Evolutionary conservation across 176 grass and related monocot genomes (phyloP).

Genomic region (Aegilops umbellulata): DNA sequence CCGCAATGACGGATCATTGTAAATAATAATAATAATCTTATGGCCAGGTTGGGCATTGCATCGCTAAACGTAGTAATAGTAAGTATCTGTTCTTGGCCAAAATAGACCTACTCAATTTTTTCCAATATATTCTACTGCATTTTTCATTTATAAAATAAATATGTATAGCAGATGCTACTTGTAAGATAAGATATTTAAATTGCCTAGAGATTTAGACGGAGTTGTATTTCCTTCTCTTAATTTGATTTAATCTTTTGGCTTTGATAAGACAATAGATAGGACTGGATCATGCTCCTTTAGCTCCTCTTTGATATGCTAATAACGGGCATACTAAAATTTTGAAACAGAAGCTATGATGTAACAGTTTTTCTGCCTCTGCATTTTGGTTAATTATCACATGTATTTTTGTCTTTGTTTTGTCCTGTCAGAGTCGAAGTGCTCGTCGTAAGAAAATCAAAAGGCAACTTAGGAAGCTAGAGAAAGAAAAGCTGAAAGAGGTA

Average conservation of each 20-base stretch:
- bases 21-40: not conserved
- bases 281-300: not conserved
- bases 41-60: not conserved
- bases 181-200: not conserved
- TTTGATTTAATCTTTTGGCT: not conserved
- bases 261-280: not conserved
- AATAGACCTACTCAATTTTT: not conserved
- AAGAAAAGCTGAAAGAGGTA: slow-evolving; percentile 52
- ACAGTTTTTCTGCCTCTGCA: not conserved
- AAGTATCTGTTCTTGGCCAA: not conserved
- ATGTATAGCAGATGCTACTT: not conserved
- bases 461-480: slow-evolving; percentile 29
- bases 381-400: slow-evolving; percentile 25
- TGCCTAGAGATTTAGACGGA: not conserved
- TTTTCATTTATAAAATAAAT: slow-evolving; percentile 2
- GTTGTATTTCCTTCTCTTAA: not conserved
- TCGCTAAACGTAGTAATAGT: not conserved
- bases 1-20: not conserved
- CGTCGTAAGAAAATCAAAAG: slow-evolving; percentile 65
- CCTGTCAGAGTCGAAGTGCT: slow-evolving; percentile 61
- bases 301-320: not conserved
- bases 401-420: slow-evolving; percentile 10
- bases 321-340: slow-evolving; percentile 11
- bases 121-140: not conserved
- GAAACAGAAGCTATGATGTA: not conserved